Conservation (phyloP, 2,329 filamentous ascomycete species). For the Fusarium praegraminearum region DNA sequence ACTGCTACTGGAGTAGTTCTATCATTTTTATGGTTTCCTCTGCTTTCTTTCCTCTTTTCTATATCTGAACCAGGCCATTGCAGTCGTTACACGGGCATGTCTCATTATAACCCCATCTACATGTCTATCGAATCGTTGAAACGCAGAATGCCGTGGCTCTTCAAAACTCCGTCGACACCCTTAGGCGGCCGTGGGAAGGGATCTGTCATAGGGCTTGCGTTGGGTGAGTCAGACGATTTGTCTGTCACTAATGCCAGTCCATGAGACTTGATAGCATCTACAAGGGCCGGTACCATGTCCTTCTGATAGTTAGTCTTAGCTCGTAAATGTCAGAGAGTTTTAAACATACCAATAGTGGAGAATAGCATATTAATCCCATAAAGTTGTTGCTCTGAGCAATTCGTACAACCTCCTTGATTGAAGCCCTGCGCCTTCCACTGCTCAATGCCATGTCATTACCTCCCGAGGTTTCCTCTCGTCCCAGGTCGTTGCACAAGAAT, state of each 20-base stretch:
- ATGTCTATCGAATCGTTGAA: constrained; percentile 94
- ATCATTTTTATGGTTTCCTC: constrained; percentile 23
- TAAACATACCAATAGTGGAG: constrained; percentile 79
- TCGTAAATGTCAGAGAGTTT: neutral
- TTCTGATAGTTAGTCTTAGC: constrained; percentile 51
- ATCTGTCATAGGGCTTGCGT: constrained; percentile 57
- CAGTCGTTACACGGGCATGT: constrained; percentile 36
- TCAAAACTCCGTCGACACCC: constrained; percentile 88
- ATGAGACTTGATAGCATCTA: constrained; percentile 93
- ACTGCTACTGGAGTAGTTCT: constrained; percentile 12
- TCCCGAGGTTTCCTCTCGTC: constrained; percentile 65
- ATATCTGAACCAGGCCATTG: constrained; percentile 33
- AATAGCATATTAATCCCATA: constrained; percentile 95
- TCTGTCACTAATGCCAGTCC: constrained; percentile 93
- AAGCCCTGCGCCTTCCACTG: constrained; percentile 80
- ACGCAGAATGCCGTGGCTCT: constrained; percentile 85
- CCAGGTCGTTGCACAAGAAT: constrained; percentile 93
- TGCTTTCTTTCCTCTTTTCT: constrained; percentile 32
- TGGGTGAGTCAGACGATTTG: constrained; percentile 71
- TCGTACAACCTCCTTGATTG: constrained; percentile 93
- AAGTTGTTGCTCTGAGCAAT: constrained; percentile 97
- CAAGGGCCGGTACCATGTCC: constrained; percentile 92
- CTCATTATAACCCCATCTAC: constrained; percentile 50
- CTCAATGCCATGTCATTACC: constrained; percentile 56
- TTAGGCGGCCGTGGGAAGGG: constrained; percentile 74